phyloP scores from a whole-genome alignment of 306 rosid genomes.

The Begonia loranthoides region DNA sequence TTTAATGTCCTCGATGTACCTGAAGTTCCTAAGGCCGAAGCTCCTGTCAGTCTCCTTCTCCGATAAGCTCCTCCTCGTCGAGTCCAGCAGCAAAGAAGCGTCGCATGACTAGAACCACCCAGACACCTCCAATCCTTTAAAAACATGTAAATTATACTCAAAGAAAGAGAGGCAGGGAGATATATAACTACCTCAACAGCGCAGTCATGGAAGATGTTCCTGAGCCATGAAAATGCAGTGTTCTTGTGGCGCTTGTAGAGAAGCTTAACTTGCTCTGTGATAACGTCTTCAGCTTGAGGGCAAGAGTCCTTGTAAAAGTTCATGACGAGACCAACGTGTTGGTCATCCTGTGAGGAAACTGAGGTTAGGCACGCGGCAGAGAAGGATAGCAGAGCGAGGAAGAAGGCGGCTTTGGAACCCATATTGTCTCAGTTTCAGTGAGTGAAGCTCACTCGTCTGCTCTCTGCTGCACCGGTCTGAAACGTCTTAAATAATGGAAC shows the following conservation, averaged over 20 bases:
- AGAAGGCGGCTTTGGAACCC: constrained; percentile 27
- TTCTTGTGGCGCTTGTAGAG: constrained; percentile 99
- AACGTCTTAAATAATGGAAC: constrained; percentile 40
- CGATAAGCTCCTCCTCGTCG: constrained; percentile 76
- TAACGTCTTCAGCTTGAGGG: constrained; percentile 94
- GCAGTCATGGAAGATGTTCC: constrained; percentile 95
- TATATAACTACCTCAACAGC: constrained; percentile 57
- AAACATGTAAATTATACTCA: not conserved
- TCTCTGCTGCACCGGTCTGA: constrained; percentile 1
- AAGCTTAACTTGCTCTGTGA: constrained; percentile 83
- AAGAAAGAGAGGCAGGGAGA: not conserved
- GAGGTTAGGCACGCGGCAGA: constrained; percentile 22
- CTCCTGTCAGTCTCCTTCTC: constrained; percentile 93
- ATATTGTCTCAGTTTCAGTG: constrained; percentile 16
- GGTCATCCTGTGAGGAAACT: constrained; percentile 28
- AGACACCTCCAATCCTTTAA: not conserved
- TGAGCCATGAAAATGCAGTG: constrained; percentile 99
- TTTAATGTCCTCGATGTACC: constrained; percentile 86
- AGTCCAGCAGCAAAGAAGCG: constrained; percentile 85
- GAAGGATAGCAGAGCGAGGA: constrained; percentile 29
- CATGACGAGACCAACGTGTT: constrained; percentile 46
- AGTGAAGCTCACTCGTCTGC: constrained; percentile 6
- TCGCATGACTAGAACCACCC: constrained; percentile 55
- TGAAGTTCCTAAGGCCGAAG: constrained; percentile 92
- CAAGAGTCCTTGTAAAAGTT: constrained; percentile 84